phyloP scores from a whole-genome alignment of 2,329 filamentous ascomycete genomes.

The Domatiomyces globalis region DNA sequence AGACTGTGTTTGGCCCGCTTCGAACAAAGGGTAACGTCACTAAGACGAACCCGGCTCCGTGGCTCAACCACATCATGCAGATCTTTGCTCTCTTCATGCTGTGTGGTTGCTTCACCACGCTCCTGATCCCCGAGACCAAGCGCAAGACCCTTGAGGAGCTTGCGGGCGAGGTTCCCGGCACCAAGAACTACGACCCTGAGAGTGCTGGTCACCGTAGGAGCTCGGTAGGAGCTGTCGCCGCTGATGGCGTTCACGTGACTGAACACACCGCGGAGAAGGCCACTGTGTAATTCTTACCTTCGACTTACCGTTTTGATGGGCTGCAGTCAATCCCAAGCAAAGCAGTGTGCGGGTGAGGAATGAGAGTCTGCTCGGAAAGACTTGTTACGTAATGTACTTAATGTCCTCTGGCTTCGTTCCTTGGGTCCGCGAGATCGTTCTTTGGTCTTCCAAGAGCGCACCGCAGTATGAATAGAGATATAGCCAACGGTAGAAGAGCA shows the following conservation, averaged over 20 bases:
- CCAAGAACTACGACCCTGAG: constrained; percentile 31
- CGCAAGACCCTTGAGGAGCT: constrained; percentile 58
- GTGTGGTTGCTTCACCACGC: constrained; percentile 50
- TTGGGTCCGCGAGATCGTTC: neutral
- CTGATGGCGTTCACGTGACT: neutral
- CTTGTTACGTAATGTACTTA: neutral
- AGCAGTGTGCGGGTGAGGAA: neutral
- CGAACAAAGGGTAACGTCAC: constrained; percentile 42
- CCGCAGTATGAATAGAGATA: too few species aligned
- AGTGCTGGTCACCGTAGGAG: constrained; percentile 14
- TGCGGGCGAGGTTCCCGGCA: constrained; percentile 51
- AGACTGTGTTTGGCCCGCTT: constrained; percentile 50
- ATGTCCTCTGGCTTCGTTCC: neutral
- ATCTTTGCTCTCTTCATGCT: constrained; percentile 50
- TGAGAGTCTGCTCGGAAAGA: neutral
- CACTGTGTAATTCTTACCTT: neutral
- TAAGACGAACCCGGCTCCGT: constrained; percentile 42
- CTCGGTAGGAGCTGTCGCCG: neutral
- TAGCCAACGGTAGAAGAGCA: neutral
- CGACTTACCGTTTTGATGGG: neutral
- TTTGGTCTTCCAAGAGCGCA: too few species aligned
- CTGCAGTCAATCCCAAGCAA: neutral
- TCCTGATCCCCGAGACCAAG: constrained; percentile 68
- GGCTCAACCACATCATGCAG: constrained; percentile 57
- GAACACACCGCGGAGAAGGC: neutral